Percentiles rank a stretch among this genome's conserved stretches.
Evolutionary conservation across 2,329 filamentous ascomycete genomes (phyloP).

Genomic region (Aspergillus tanneri): DNA sequence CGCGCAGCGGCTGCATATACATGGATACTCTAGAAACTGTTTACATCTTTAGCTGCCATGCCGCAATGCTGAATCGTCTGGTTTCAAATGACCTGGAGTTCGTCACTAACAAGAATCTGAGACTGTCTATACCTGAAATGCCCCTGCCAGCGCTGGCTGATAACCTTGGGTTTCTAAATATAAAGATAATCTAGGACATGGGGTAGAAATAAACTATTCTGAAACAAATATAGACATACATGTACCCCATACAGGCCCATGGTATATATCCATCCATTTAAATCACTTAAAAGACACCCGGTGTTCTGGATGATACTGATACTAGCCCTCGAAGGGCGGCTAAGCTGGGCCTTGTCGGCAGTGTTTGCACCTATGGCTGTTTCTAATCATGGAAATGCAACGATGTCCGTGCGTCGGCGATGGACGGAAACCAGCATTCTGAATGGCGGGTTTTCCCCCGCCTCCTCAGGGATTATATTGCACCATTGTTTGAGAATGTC

Average conservation of each 20-base stretch:
- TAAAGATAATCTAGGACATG: background rate
- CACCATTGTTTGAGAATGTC: too few relatives aligned
- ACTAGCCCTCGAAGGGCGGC: slow-evolving; percentile 4
- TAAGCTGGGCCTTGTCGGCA: slow-evolving; percentile 1
- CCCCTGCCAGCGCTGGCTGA: too few relatives aligned
- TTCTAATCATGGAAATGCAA: slow-evolving; percentile 17
- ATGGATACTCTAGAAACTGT: too few relatives aligned
- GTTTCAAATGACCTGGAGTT: too few relatives aligned
- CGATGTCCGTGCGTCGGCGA: slow-evolving; percentile 7
- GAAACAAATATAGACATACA: background rate
- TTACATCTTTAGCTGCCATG: too few relatives aligned
- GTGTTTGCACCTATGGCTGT: slow-evolving; percentile 3
- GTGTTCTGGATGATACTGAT: background rate
- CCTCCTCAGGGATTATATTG: too few relatives aligned
- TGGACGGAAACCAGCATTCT: background rate
- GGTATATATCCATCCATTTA: background rate
- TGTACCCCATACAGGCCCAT: background rate
- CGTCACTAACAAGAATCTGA: too few relatives aligned
- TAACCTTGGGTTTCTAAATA: too few relatives aligned
- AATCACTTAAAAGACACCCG: background rate
- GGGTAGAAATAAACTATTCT: background rate
- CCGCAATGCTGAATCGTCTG: too few relatives aligned
- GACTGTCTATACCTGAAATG: too few relatives aligned
- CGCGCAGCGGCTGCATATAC: too few relatives aligned
- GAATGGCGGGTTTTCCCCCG: too few relatives aligned